Conservation (phyloP, 2,329 filamentous ascomycete species). For the Laburnicola sp. region DNA sequence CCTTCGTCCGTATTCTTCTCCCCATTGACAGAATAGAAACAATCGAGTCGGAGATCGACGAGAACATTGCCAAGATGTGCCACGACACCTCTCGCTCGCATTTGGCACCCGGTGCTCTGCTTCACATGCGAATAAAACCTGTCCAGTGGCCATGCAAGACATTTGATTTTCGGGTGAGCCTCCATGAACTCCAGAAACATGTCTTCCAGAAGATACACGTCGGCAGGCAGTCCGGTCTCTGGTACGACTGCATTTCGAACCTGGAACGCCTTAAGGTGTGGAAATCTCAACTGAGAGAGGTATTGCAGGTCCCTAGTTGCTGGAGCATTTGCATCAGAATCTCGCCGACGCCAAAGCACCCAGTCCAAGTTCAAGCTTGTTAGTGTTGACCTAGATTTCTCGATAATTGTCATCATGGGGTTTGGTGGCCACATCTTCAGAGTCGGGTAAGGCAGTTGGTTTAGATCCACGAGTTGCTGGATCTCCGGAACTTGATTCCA, state of each 20-base stretch:
- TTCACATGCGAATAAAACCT: constrained; percentile 46
- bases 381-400: constrained; percentile 28
- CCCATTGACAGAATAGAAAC: constrained; percentile 33
- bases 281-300: constrained; percentile 47
- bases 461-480: constrained; percentile 22
- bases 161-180: constrained; percentile 48
- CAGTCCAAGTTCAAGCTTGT: constrained; percentile 43
- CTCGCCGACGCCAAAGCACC: constrained; percentile 37
- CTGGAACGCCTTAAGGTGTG: constrained; percentile 51
- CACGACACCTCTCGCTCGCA: constrained; percentile 37
- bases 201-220: constrained; percentile 45
- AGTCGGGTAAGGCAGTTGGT: constrained; percentile 12
- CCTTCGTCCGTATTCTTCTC: constrained; percentile 38
- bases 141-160: constrained; percentile 52
- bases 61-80: constrained; percentile 46
- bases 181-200: constrained; percentile 50
- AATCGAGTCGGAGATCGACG: constrained; percentile 49
- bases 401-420: constrained; percentile 22
- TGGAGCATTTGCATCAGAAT: constrained; percentile 13
- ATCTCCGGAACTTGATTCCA: constrained; percentile 32
- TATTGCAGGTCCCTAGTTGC: constrained; percentile 23
- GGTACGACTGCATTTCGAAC: constrained; percentile 49
- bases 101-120: constrained; percentile 27
- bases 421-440: constrained; percentile 4
- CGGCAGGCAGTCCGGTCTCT: constrained; percentile 41